A percentile compares a stretch with the other conserved stretches of the same genome.
These are phyloP conservation scores for Paramecium sonneborni DNA, from an alignment of 73 alveolate species.

Conservation along the genomic window DNA sequence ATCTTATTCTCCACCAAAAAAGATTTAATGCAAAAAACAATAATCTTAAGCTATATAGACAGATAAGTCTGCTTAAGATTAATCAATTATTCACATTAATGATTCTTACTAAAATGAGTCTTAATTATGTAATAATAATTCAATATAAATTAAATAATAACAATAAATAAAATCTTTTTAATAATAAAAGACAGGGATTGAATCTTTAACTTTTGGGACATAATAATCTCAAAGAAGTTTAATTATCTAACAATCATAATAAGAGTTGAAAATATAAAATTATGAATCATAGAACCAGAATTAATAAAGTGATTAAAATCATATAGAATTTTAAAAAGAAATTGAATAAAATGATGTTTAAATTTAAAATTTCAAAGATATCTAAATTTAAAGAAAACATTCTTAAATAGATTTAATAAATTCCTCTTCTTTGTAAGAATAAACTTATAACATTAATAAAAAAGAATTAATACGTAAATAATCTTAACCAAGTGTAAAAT, in stretches of 20 bases:
- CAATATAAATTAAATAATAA: neutral
- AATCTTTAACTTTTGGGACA: neutral
- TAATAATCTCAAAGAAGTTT: neutral
- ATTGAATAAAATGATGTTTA: neutral
- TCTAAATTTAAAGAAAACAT: neutral
- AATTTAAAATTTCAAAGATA: neutral
- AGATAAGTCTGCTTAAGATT: neutral
- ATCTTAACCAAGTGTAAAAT: constrained; percentile 13
- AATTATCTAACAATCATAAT: neutral
- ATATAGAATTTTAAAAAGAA: neutral
- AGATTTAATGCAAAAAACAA: neutral
- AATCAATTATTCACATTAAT: neutral
- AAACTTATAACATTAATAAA: neutral
- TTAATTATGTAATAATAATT: neutral
- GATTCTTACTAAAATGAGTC: neutral
- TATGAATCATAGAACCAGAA: neutral
- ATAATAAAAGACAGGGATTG: neutral
- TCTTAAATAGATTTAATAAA: neutral
- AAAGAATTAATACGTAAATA: neutral
- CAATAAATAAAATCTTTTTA: neutral
- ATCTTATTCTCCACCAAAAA: neutral
- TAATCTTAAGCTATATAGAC: neutral
- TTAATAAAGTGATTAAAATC: neutral
- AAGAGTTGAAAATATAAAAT: neutral
- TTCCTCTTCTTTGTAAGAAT: neutral